Evolutionary conservation across 2,329 filamentous ascomycete genomes (phyloP).

Genomic region (Fusarium beomiforme): DNA sequence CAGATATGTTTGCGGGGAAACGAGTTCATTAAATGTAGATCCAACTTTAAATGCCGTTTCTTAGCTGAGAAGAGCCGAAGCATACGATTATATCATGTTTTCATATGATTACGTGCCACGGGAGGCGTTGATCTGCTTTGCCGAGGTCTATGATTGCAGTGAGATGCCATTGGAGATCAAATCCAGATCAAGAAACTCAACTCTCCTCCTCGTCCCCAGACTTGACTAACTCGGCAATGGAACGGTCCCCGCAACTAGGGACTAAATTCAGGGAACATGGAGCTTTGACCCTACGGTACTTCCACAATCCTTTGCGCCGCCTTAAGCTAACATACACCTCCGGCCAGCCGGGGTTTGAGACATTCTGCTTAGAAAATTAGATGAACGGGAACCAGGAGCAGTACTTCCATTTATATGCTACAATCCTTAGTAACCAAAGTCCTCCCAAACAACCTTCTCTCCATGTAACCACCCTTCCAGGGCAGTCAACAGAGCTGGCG

Average conservation of each 20-base stretch:
- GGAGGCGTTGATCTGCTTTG: neutral
- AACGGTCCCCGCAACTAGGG: slow-evolving; percentile 28
- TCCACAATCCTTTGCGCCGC: slow-evolving; percentile 21
- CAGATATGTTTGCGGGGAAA: slow-evolving; percentile 22
- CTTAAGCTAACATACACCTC: slow-evolving; percentile 14
- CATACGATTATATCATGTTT: neutral
- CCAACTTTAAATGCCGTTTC: neutral
- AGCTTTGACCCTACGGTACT: neutral
- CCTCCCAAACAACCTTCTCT: slow-evolving; percentile 66
- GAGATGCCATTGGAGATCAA: neutral
- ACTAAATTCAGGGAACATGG: slow-evolving; percentile 9
- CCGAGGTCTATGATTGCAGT: neutral
- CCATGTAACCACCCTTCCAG: slow-evolving; percentile 63
- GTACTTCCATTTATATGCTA: neutral
- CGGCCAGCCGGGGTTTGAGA: slow-evolving; percentile 17
- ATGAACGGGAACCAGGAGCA: neutral
- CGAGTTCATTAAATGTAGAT: neutral
- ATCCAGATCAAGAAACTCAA: neutral
- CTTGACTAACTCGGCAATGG: slow-evolving; percentile 11
- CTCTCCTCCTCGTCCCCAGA: slow-evolving; percentile 17
- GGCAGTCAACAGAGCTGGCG: slow-evolving; percentile 52
- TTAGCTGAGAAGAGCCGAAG: neutral
- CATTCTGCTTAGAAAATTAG: neutral
- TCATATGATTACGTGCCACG: neutral
- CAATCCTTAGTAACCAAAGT: slow-evolving; percentile 64